Evolutionary conservation across 1,284 basidiomycete species (phyloP), one percentile per base, ranked within the genome.

Genomic region (Clitocybe nebularis): DNA sequence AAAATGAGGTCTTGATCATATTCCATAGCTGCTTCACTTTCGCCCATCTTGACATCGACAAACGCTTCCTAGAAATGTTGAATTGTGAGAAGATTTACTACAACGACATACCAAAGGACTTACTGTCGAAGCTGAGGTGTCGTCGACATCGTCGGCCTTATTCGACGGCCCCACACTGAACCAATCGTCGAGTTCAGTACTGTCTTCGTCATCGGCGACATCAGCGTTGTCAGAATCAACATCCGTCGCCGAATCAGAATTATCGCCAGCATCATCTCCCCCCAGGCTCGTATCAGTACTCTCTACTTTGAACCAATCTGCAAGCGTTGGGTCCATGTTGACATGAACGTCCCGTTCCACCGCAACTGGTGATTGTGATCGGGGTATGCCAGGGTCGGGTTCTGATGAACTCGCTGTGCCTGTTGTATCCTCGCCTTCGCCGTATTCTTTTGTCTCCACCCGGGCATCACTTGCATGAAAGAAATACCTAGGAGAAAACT

Each of bases 1-100:
- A 94, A 93, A 40, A 89, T 84, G 45, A 68, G 63, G 11, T 82
- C 74, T 36, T 79, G 71, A 58, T 93, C 89, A 52, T 93, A 92
- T 46, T 83, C 77, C 71, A 77, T 81, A 1, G 77, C 83, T 23
- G 61, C 57, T 0, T 78, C 71, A 20, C 68, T 70, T 52, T 85
- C 84, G 6, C 86, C 89, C 84, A 91, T 89, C 24, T 61, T 68
- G 28, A 64, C 61, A 44, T 72, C 67, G 36, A 56, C 50, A 14
- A 43, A 35, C 36, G 53, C 49, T 39, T 61, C 50, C 9, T 46
- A 19, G 33, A n/a, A 33, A 39, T 20, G n/a, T 26, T 28, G n/a
- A 19, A 33, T 5, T 21, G 23, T 24, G 25, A n/a, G 9, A 13
- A 14, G 11, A 6, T 24, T 17, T 36, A 34, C 14, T 17, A 34